Evolutionary conservation across 768 basidiomycete species (phyloP).

Genomic region (Calocera cornea): DNA sequence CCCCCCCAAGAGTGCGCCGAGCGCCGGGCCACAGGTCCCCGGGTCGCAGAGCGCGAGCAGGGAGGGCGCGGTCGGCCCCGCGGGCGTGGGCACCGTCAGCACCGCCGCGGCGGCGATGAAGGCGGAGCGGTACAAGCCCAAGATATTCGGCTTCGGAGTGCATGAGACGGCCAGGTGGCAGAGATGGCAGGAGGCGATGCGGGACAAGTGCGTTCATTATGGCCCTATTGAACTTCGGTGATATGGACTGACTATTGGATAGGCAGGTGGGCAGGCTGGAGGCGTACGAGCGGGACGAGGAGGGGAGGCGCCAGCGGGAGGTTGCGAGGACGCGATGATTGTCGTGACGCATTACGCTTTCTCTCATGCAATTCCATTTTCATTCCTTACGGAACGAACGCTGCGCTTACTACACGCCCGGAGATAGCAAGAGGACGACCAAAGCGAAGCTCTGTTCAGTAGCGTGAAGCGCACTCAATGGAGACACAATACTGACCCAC

Average conservation of each 20-base stretch:
- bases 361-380: no score
- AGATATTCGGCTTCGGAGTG: conserved; percentile 94
- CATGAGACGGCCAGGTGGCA: conserved; percentile 87
- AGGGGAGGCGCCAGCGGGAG: background rate
- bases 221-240: background rate
- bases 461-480: no score
- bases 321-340: background rate
- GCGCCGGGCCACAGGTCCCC: conserved; percentile 31
- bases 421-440: no score
- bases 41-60: conserved; percentile 32
- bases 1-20: conserved; percentile 45
- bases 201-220: conserved; percentile 55
- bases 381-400: no score
- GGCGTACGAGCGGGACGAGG: conserved; percentile 24
- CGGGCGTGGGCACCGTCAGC: conserved; percentile 46
- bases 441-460: no score
- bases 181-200: conserved; percentile 87
- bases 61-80: conserved; percentile 21
- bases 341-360: no score
- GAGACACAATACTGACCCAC: no score
- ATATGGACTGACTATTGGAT: background rate
- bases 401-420: no score
- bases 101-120: conserved; percentile 75
- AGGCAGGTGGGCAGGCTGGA: conserved; percentile 35
- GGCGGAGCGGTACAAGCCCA: conserved; percentile 82